Evolutionary conservation across 768 basidiomycete genomes (phyloP).

Genomic region (Lyophyllum shimeji): DNA sequence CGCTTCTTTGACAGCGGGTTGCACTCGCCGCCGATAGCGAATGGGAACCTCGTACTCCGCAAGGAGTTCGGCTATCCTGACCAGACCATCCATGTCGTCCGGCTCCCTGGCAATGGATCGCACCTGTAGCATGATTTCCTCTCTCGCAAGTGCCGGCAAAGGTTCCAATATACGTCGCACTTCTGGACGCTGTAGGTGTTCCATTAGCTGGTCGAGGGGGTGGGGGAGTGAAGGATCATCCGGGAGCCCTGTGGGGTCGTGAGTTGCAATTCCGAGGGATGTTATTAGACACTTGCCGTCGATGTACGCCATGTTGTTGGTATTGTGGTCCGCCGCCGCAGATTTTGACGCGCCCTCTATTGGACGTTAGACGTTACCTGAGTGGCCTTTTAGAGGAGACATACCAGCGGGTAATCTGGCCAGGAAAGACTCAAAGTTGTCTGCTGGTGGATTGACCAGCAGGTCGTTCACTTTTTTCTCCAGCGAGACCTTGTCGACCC

Average conservation of each 20-base stretch:
- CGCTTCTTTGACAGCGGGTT: not conserved
- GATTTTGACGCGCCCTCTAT: not conserved
- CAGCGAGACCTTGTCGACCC: not conserved
- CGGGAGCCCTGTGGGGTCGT: not conserved
- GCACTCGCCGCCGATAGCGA: not conserved
- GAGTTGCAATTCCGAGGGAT: not conserved
- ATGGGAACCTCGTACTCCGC: conserved; percentile 3
- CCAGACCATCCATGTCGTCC: conserved; percentile 1
- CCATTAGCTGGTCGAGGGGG: not conserved
- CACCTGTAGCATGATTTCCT: not conserved
- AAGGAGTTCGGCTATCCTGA: conserved; percentile 1
- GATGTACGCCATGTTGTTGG: not conserved
- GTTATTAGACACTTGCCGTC: not conserved
- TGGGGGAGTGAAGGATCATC: conserved; percentile 1
- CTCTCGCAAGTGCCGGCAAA: not conserved
- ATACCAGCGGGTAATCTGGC: not conserved
- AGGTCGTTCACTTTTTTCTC: conserved; percentile 10
- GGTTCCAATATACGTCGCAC: not conserved
- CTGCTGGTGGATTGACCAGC: conserved; percentile 12
- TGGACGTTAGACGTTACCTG: not conserved
- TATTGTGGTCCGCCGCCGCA: not conserved
- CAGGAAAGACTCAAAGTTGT: conserved; percentile 11
- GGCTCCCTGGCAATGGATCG: not conserved
- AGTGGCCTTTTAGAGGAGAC: not conserved
- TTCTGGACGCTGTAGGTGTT: not conserved